Base-by-base conservation (phyloP, 1,139 yeast genomes). In the Pneumocystis wakefieldiae region DNA sequence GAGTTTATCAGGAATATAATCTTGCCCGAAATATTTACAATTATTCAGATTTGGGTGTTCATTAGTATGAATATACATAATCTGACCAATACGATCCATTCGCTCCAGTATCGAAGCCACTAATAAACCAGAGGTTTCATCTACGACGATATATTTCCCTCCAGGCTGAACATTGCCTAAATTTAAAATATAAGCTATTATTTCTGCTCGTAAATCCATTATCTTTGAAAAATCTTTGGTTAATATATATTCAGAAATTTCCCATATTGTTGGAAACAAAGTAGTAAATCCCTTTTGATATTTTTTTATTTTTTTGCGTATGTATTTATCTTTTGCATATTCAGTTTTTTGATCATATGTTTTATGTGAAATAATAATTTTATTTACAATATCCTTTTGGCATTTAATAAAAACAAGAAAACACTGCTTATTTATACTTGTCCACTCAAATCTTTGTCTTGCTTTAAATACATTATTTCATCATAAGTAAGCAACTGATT, bases 301-400 rank as follows among this genome's bases (percentile, higher is more conserved):
- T 76, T 94, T 94, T 72, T 86, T 91, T 74, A 89, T 95, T 75
- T 92, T 92, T 69, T 98, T 82, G 69, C 86, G 86, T 69, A 91
- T 76, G 73, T 92, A 92, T 75, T 92, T 92, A 69, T 88, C 96
- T 73, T 92, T 96, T 3, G 97, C 88, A 71, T 81, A 89, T 35
- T 85, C 77, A 3, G 98, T 92, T 75, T 92, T 92, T 72, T 88
- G 86, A 69, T 87, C 90, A 72, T 92, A 92, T 14, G 89, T 87
- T 59, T 80, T 86, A 75, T 94, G 97, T 17, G 91, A 84, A 64
- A 84, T 85, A 68, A 89, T 84, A 75, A 92, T 86, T 70, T 82
- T 83, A 67, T 87, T 86, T 64, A 92, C 90, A 68, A 94, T 85
- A 63, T 83, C 84, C 69, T 86, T 86, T n/a, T 96, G 24, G 12